These are phyloP conservation scores for Fusarium mangiferae DNA, from an alignment of 2,329 filamentous ascomycete genomes.

Conservation along the genomic window DNA sequence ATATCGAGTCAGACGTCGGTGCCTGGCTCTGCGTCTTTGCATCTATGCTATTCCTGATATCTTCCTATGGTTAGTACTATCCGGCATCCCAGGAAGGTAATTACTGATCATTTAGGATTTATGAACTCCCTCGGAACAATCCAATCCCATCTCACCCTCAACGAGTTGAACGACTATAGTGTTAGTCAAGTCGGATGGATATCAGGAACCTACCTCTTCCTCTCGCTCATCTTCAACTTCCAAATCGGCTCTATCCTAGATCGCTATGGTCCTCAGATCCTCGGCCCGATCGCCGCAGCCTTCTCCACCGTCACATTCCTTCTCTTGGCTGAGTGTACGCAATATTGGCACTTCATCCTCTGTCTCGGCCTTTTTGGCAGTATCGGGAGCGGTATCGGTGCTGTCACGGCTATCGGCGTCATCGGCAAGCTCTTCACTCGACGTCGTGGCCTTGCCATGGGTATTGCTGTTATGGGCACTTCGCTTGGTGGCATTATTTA, in stretches of 20 bases:
- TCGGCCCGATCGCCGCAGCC: constrained; percentile 50
- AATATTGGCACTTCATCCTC: constrained; percentile 62
- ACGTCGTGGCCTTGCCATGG: constrained; percentile 31
- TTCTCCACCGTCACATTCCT: constrained; percentile 53
- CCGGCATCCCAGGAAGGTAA: rapidly evolving
- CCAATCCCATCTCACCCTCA: constrained; percentile 55
- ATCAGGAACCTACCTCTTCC: constrained; percentile 56
- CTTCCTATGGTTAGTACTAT: constrained; percentile 16
- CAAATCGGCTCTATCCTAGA: constrained; percentile 60
- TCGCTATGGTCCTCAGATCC: constrained; percentile 54
- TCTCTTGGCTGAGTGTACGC: constrained; percentile 55
- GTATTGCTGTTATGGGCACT: constrained; percentile 30
- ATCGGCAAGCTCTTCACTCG: constrained; percentile 42
- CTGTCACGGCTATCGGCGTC: constrained; percentile 47
- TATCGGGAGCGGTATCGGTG: constrained; percentile 51
- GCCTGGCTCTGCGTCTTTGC: constrained; percentile 33
- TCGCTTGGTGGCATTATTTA: constrained; percentile 46
- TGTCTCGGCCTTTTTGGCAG: constrained; percentile 56
- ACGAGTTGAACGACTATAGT: constrained; percentile 55
- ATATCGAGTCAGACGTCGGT: constrained; percentile 18
- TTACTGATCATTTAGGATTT: constrained; percentile 48
- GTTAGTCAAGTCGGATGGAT: constrained; percentile 60
- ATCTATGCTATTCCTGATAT: constrained; percentile 30
- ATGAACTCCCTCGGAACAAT: constrained; percentile 58
- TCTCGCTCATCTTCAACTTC: constrained; percentile 56